phyloP scores from a whole-genome alignment of 2,329 filamentous ascomycete genomes.

The Fusarium pilosicola region DNA sequence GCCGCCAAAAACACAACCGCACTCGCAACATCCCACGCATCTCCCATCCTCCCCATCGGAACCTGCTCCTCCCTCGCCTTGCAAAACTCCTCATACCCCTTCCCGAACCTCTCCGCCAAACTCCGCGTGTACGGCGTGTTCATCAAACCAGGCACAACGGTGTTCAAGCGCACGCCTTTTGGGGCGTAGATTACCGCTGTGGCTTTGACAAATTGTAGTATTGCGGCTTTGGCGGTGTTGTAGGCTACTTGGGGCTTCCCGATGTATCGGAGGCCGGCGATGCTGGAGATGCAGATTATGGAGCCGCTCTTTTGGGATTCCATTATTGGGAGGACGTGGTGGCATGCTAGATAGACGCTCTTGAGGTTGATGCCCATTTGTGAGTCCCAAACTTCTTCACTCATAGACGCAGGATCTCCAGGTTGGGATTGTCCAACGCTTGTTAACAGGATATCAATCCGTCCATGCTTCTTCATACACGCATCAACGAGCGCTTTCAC shows the following conservation, averaged over 20 bases:
- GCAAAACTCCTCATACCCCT: conserved; percentile 60
- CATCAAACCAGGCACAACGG: conserved; percentile 66
- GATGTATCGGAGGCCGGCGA: conserved; percentile 63
- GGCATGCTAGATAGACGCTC: conserved; percentile 63
- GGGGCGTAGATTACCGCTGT: conserved; percentile 62
- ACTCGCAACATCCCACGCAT: conserved; percentile 68
- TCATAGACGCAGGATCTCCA: conserved; percentile 59
- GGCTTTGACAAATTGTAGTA: conserved; percentile 61
- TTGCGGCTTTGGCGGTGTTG: conserved; percentile 60
- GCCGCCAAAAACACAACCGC: conserved; percentile 67
- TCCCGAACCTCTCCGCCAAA: conserved; percentile 56
- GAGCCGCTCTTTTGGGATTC: conserved; percentile 55
- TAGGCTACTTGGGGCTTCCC: conserved; percentile 64
- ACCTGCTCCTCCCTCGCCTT: conserved; percentile 64
- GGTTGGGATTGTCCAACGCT: conserved; percentile 68
- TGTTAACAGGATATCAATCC: conserved; percentile 69
- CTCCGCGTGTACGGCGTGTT: conserved; percentile 61
- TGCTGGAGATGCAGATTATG: conserved; percentile 60
- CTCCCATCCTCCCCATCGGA: conserved; percentile 68
- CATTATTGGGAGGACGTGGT: conserved; percentile 65
- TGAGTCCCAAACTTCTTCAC: conserved; percentile 60
- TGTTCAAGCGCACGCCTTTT: conserved; percentile 61
- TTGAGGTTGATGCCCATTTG: conserved; percentile 67
- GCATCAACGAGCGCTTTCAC: conserved; percentile 64
- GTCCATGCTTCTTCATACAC: conserved; percentile 62